Conservation (phyloP, 352 stramenopile genomes). For the Globisporangium rhizosaccharum region DNA sequence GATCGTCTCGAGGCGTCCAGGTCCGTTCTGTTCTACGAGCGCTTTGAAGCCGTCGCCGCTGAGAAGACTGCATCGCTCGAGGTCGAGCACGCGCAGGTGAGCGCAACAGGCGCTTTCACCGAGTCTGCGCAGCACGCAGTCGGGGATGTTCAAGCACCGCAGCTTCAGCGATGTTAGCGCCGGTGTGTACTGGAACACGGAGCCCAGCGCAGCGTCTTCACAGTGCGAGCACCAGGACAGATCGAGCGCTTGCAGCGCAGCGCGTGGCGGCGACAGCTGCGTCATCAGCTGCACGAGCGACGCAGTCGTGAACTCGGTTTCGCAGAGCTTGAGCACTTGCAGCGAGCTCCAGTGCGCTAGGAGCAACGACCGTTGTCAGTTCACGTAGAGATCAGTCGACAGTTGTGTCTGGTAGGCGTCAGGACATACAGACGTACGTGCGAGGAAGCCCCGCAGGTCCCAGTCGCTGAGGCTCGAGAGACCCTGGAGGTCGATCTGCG, state of each 20-base stretch:
- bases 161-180: slow-evolving; percentile 12
- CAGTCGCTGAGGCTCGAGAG: slow-evolving; percentile 8
- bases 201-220: slow-evolving; percentile 5
- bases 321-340: slow-evolving; percentile 7
- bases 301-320: slow-evolving; percentile 13
- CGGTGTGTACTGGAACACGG: slow-evolving; percentile 9
- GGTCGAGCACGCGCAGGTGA: slow-evolving; percentile 12
- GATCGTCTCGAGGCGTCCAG: slow-evolving; percentile 13
- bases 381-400: not conserved
- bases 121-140: slow-evolving; percentile 7
- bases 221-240: slow-evolving; percentile 21
- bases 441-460: slow-evolving; percentile 3
- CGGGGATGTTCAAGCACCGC: slow-evolving; percentile 15
- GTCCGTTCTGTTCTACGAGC: not conserved
- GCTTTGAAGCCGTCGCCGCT: slow-evolving; percentile 10
- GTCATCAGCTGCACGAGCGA: slow-evolving; percentile 4
- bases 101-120: not conserved
- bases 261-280: not conserved
- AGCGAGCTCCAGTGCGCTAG: slow-evolving; percentile 10
- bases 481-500: slow-evolving; percentile 12
- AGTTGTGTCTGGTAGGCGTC: not conserved
- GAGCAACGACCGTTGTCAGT: not conserved
- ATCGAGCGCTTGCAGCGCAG: slow-evolving; percentile 10
- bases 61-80: slow-evolving; percentile 19
- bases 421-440: slow-evolving; percentile 2